Evolutionary conservation across 164 flowering plant species (phyloP), one percentile per base, ranked within the genome.

Genomic region (Tinospora cordifolia): DNA sequence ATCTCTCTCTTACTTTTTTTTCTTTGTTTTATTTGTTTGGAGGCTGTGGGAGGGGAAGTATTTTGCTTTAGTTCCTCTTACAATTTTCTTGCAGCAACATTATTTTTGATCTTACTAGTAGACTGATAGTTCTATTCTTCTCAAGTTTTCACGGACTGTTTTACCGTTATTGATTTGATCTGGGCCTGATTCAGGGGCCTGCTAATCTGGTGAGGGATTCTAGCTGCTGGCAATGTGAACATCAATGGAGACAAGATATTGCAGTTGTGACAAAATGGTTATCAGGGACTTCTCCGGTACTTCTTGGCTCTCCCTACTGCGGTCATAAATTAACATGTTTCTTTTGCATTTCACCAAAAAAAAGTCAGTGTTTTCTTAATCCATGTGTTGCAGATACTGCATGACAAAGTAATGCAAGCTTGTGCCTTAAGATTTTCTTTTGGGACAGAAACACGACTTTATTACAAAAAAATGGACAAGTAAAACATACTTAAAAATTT

Each of bases 161-260:
- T 21, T 12, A 19, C 38, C 24, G 13, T n/a, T 73, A 22, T 49
- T 66, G 21, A 27, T 69, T 65, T 72, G 19, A 8, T 66, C 25
- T 67, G 66, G 70, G n/a, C n/a, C 54, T 34, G 14, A 71, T 71
- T 63, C 75, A 95, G 99, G 98, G 97, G n/a, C 82, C 93, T 62
- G 78, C 88, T 73, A 87, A 90, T 84, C 81, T 92, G 41, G 98
- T 90, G 15, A 84, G 83, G 75, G 98, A 89, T 84, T 91, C 92
- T 73, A 89, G 87, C 79, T 83, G 90, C 79, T 95, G 99, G 99
- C 93, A 88, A 77, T 87, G 83, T 59, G 99, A 95, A 74, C 85
- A 95, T 84, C 94, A 95, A 75, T 95, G 98, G 98, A 87, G 93
- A 13, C 99, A 95, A 79, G 99, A 92, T 83, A 87, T 92, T 80